Evolutionary conservation across 495 filamentous ascomycete species (phyloP), one percentile per base, ranked within the genome.

Genomic region (Aspergillus ostianus): DNA sequence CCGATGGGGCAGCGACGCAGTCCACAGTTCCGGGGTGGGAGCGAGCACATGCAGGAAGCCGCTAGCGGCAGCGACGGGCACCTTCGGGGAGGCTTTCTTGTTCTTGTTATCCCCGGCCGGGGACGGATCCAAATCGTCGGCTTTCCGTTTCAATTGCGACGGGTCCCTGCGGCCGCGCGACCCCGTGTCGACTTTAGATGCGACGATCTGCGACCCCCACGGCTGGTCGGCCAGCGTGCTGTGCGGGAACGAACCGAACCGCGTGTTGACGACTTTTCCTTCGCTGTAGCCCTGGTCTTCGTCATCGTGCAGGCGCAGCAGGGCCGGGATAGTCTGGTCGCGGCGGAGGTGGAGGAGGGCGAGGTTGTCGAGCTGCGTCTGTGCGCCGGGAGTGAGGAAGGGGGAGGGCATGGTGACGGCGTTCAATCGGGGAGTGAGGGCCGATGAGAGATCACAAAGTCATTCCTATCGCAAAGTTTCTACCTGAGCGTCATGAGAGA

Each of bases 211-310:
- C 6, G 89, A 89, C 49, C 94, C 94, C 92, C 93, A 97, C 53
- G 91, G 88, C 50, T 91, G 77, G 17, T 83, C 77, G 67, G 94
- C 74, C 54, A 99, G 79, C 1, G 94, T 97, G 51, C 80, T 88
- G 74, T 98, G 93, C 0, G 94, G 94, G 66, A 95, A 99, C 5
- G 92, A 93, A 23, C 94, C 94, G 67, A 96, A 99, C 10, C 93
- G 87, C 2, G 94, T 99, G 71, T 94, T 98, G 57, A 88, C 84
- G 10, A 97, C 90, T 57, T 87, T 87, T 56, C 90, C 91, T 69
- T 94, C 91, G 23, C 81, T 81, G 64, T 93, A 91, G 61, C 90
- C 90, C 58, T 84, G 82, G 63, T 85, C 78, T 52, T 83, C 76
- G 21, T 83, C 84, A 26, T 85, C 79, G 23, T 79, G 73, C 26